A percentile compares a stretch with the other conserved stretches of the same genome.
These are phyloP conservation scores for Microbotryum violaceum DNA, from an alignment of 1,284 basidiomycete genomes.

Conservation along the genomic window DNA sequence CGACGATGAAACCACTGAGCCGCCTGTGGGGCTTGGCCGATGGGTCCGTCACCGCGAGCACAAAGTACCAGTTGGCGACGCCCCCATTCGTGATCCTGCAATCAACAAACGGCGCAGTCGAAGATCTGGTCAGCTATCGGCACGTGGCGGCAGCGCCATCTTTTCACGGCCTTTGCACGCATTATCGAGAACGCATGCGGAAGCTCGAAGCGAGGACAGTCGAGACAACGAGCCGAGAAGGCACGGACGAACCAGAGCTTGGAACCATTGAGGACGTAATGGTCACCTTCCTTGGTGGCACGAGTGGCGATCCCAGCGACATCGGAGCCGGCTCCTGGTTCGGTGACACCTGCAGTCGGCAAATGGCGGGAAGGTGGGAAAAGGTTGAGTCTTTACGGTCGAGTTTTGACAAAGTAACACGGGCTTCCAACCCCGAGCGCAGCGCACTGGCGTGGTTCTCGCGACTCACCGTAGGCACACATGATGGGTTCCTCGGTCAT, in stretches of 20 bases:
- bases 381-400: neutral
- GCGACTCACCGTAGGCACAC: constrained; percentile 48
- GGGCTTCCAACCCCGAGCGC: neutral
- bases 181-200: too few relatives aligned
- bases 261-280: constrained; percentile 47
- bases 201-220: neutral
- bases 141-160: constrained; percentile 22
- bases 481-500: constrained; percentile 52
- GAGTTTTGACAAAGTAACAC: neutral
- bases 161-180: too few relatives aligned
- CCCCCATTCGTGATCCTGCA: constrained; percentile 35
- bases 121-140: too few relatives aligned
- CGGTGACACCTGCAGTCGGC: constrained; percentile 38
- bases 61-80: constrained; percentile 51
- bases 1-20: constrained; percentile 52
- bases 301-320: constrained; percentile 47
- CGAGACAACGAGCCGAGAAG: neutral
- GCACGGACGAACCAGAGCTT: constrained; percentile 48
- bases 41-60: constrained; percentile 50
- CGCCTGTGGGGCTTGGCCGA: constrained; percentile 45
- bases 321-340: constrained; percentile 51
- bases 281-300: constrained; percentile 49
- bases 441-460: neutral
- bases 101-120: neutral
- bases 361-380: neutral